phyloP scores from a whole-genome alignment of 345 rosid species.

The Arabidopsis suecica region DNA sequence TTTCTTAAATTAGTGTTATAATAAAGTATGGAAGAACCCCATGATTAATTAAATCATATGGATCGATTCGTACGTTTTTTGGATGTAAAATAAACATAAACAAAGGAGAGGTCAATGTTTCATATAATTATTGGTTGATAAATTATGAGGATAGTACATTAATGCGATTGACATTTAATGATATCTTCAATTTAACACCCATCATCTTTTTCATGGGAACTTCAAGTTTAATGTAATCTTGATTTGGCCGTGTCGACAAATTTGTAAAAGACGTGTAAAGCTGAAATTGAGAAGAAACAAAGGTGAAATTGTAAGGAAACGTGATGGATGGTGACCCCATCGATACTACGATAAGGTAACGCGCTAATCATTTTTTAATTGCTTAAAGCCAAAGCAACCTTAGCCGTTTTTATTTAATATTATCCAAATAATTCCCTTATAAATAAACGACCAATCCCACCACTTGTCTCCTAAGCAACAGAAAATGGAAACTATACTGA shows the following conservation, averaged over 20 bases:
- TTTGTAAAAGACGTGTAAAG: slow-evolving; percentile 39
- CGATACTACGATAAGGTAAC: slow-evolving; percentile 29
- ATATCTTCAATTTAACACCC: neutral
- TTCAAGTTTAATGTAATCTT: slow-evolving; percentile 3
- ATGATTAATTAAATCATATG: slow-evolving; percentile 10
- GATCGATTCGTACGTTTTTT: neutral
- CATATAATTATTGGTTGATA: slow-evolving; percentile 10
- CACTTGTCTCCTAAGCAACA: slow-evolving; percentile 19
- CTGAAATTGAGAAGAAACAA: slow-evolving; percentile 15
- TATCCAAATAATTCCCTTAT: slow-evolving; percentile 10
- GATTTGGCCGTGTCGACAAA: slow-evolving; percentile 24
- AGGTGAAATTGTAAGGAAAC: slow-evolving; percentile 32
- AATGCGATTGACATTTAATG: slow-evolving; percentile 6
- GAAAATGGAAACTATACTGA: slow-evolving; percentile 31
- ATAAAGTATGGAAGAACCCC: neutral
- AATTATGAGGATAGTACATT: neutral
- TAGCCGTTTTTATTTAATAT: neutral
- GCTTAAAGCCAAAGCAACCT: slow-evolving; percentile 31
- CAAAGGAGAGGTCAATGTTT: slow-evolving; percentile 21
- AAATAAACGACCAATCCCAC: slow-evolving; percentile 1
- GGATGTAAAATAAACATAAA: neutral
- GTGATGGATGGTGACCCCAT: slow-evolving; percentile 20
- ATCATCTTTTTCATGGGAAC: neutral
- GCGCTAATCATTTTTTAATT: slow-evolving; percentile 30
- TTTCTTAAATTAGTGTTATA: neutral